These are phyloP conservation scores for Cutaneotrichosporon dermatis DNA, from an alignment of 1,284 basidiomycete genomes.

Conservation along the genomic window DNA sequence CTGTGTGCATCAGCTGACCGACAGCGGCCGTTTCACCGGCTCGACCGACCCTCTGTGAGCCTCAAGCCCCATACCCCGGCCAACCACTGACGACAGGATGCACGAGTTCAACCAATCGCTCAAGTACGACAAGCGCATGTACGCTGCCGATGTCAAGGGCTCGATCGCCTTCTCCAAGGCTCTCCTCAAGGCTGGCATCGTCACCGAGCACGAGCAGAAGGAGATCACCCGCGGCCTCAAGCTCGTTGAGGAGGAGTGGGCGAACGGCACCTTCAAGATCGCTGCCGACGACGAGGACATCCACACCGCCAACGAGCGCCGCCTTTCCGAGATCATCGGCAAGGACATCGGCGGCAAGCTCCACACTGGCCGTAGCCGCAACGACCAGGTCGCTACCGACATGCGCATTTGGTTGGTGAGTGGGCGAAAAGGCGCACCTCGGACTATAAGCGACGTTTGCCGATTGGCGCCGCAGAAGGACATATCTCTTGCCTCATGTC, in stretches of 20 bases:
- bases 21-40: conserved; percentile 20
- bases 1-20: conserved; percentile 12
- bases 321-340: conserved; percentile 88
- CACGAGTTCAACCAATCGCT: conserved; percentile 93
- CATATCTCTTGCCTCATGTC: too few species aligned
- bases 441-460: too few species aligned
- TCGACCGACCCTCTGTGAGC: conserved; percentile 68
- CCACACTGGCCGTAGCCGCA: conserved; percentile 92
- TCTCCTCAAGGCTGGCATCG: conserved; percentile 69
- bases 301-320: conserved; percentile 97
- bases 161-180: conserved; percentile 95
- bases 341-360: conserved; percentile 78
- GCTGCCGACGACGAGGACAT: conserved; percentile 92
- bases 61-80: too few species aligned
- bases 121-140: conserved; percentile 91
- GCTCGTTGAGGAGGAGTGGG: conserved; percentile 80
- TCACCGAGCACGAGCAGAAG: conserved; percentile 67
- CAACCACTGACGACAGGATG: conserved; percentile 61
- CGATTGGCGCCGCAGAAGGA: too few species aligned
- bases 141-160: conserved; percentile 82
- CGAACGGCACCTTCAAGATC: conserved; percentile 66
- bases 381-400: conserved; percentile 97
- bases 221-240: conserved; percentile 75
- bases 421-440: not conserved
- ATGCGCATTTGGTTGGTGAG: conserved; percentile 82